phyloP scores from a whole-genome alignment of 1,284 basidiomycete species.

The Athelia psychrophila region DNA sequence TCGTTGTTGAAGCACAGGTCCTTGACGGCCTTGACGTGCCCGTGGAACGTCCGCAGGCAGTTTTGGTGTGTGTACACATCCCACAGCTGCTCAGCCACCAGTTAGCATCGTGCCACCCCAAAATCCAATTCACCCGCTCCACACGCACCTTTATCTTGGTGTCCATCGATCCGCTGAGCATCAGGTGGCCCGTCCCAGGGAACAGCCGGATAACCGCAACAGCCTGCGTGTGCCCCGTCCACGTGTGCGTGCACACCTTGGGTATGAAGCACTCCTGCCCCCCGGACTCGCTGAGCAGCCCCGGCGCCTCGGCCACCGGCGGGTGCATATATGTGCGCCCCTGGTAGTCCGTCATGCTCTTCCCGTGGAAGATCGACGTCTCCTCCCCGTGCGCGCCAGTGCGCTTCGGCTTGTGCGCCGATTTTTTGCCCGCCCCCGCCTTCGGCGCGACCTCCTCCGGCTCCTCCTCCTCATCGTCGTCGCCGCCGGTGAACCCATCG shows the following conservation, averaged over 20 bases:
- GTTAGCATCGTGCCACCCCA: slow-evolving; percentile 5
- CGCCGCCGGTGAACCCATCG: slow-evolving; percentile 51
- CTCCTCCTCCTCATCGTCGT: slow-evolving; percentile 62
- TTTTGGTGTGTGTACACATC: slow-evolving; percentile 97
- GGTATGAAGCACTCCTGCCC: slow-evolving; percentile 93
- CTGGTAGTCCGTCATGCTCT: slow-evolving; percentile 96
- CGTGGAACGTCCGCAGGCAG: slow-evolving; percentile 95
- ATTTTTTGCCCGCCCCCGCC: slow-evolving; percentile 48
- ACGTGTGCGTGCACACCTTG: slow-evolving; percentile 94
- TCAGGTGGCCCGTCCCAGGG: slow-evolving; percentile 89
- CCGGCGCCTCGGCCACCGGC: slow-evolving; percentile 77
- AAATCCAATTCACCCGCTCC: background rate
- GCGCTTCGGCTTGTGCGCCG: slow-evolving; percentile 42
- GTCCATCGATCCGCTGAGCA: slow-evolving; percentile 96
- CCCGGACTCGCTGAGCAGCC: slow-evolving; percentile 78
- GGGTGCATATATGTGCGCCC: slow-evolving; percentile 98
- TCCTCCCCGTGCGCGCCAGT: slow-evolving; percentile 79
- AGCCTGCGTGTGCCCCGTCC: slow-evolving; percentile 97
- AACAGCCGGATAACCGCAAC: slow-evolving; percentile 93
- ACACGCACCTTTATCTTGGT: slow-evolving; percentile 90
- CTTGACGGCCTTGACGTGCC: slow-evolving; percentile 95
- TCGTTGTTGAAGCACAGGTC: slow-evolving; percentile 95
- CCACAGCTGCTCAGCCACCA: slow-evolving; percentile 71
- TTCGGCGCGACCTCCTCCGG: slow-evolving; percentile 62
- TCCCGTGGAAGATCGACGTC: slow-evolving; percentile 95